Conservation (phyloP, 768 basidiomycete genomes). For the Cystofilobasidium bisporidii region DNA sequence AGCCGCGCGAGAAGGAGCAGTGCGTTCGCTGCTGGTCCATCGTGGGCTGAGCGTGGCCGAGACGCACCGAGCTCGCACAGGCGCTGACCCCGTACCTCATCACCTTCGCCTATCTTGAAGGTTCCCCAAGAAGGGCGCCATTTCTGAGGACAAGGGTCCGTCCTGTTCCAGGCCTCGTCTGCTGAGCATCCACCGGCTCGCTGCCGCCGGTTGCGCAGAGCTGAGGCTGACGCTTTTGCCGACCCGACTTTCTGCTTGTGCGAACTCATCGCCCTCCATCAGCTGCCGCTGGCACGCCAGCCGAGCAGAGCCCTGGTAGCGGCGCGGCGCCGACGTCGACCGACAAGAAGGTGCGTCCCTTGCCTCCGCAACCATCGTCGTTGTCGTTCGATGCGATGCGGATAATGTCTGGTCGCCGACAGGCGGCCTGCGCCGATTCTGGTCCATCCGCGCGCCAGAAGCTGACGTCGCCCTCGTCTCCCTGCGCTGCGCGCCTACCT, state of each 20-base stretch:
- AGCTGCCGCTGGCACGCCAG: background rate
- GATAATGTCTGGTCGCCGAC: too few species aligned
- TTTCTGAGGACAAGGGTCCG: background rate
- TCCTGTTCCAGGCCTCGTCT: background rate
- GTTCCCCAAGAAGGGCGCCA: background rate
- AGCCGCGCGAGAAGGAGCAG: constrained; percentile 25
- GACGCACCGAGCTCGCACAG: too few species aligned
- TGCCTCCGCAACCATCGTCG: background rate
- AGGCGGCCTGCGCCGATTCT: too few species aligned
- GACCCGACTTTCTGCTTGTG: background rate
- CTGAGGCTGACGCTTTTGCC: too few species aligned
- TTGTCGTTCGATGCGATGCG: background rate
- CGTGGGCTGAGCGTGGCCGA: too few species aligned
- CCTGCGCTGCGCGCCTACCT: background rate
- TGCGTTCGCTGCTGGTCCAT: background rate
- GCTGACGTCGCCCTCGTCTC: background rate
- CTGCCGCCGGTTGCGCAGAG: too few species aligned
- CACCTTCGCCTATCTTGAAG: background rate
- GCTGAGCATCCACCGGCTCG: too few species aligned
- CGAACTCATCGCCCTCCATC: too few species aligned
- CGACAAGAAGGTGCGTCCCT: background rate
- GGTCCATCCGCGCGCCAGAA: too few species aligned
- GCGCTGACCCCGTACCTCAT: background rate
- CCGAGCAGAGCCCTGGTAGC: background rate
- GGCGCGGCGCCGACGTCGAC: background rate